Evolutionary conservation across 2,329 filamentous ascomycete species (phyloP).

Genomic region (Cadophora sp.): DNA sequence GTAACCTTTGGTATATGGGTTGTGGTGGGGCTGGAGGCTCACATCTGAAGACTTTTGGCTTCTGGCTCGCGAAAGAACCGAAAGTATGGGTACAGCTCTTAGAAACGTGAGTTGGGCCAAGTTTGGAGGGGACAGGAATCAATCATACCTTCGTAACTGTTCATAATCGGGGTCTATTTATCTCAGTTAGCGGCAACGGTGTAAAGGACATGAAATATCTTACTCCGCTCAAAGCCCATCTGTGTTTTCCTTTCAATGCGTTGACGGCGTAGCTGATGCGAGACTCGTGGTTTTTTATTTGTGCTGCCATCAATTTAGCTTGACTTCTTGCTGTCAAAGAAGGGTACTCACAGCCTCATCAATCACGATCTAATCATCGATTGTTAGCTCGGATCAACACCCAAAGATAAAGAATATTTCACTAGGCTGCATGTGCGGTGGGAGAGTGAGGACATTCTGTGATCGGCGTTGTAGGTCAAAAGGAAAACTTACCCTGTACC

Average conservation of each 20-base stretch:
- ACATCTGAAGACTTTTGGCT: slow-evolving; percentile 6
- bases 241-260: slow-evolving; percentile 30
- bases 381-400: background rate
- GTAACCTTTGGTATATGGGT: background rate
- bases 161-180: slow-evolving; percentile 30
- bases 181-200: background rate
- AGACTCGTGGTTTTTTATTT: slow-evolving; percentile 55
- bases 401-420: background rate
- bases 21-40: background rate
- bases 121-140: no score
- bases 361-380: slow-evolving; percentile 50
- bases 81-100: slow-evolving; percentile 31
- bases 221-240: slow-evolving; percentile 33
- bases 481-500: slow-evolving; percentile 48
- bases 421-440: no score
- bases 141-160: slow-evolving; percentile 24
- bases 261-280: slow-evolving; percentile 50
- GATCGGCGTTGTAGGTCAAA: no score
- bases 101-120: background rate
- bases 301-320: slow-evolving; percentile 44
- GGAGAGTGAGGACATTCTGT: no score
- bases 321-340: background rate
- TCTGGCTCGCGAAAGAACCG: slow-evolving; percentile 22
- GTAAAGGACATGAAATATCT: slow-evolving; percentile 1
- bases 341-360: slow-evolving; percentile 53